Evolutionary conservation across 164 flowering plant species (phyloP).

Genomic region (Berberis thunbergii): DNA sequence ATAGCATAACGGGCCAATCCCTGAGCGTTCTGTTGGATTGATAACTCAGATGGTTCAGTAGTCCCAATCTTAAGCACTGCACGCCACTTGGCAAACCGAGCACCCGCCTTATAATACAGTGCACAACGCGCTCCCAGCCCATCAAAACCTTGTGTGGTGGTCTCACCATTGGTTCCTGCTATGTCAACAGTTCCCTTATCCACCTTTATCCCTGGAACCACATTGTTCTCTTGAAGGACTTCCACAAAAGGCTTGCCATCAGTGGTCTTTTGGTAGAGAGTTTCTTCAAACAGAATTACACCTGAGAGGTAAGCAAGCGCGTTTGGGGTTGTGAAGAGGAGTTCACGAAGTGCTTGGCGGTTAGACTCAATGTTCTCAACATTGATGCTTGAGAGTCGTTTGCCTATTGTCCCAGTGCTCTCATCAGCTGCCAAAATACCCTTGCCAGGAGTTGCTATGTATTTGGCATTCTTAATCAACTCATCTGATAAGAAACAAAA

Average conservation of each 20-base stretch:
- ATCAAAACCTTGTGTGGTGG: conserved; percentile 77
- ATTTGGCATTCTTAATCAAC: conserved; percentile 76
- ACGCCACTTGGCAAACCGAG: conserved; percentile 84
- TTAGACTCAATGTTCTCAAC: conserved; percentile 78
- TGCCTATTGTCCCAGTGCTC: conserved; percentile 82
- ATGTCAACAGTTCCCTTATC: conserved; percentile 74
- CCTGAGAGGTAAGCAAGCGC: conserved; percentile 67
- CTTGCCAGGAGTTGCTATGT: conserved; percentile 79
- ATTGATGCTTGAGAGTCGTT: conserved; percentile 69
- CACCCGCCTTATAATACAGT: conserved; percentile 80
- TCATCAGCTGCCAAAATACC: conserved; percentile 81
- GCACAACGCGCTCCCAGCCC: conserved; percentile 53
- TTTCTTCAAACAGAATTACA: conserved; percentile 81
- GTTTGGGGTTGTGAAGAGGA: conserved; percentile 59
- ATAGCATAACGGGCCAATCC: conserved; percentile 80
- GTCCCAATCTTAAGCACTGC: conserved; percentile 74
- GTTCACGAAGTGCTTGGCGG: conserved; percentile 74
- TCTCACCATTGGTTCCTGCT: conserved; percentile 76
- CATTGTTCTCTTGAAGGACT: conserved; percentile 48
- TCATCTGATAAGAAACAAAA: conserved; percentile 32
- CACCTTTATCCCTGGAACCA: conserved; percentile 82
- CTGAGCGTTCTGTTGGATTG: conserved; percentile 72
- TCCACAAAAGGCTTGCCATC: conserved; percentile 69
- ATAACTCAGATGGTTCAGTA: conserved; percentile 56
- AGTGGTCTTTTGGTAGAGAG: conserved; percentile 64